These are phyloP conservation scores for Canavalia ensiformis DNA, from an alignment of 306 rosid genomes.

Conservation along the genomic window DNA sequence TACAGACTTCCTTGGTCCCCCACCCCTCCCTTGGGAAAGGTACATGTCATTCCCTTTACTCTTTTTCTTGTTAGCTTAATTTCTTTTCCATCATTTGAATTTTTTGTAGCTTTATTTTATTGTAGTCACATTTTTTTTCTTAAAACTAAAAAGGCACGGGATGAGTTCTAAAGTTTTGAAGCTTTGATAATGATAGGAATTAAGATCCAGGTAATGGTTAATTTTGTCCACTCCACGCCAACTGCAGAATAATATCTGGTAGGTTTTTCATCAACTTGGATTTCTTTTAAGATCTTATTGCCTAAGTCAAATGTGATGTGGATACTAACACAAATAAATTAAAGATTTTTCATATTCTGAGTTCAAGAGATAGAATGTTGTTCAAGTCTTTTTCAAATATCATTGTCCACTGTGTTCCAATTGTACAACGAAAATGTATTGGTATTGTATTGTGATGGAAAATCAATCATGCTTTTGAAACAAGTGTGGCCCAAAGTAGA, in stretches of 20 bases:
- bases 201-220: slow-evolving; percentile 12
- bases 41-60: slow-evolving; percentile 10
- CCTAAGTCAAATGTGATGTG: slow-evolving; percentile 41
- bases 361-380: slow-evolving; percentile 16
- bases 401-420: background rate
- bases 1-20: slow-evolving; percentile 8
- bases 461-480: slow-evolving; percentile 40
- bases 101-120: background rate
- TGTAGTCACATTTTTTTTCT: background rate
- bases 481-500: slow-evolving; percentile 2
- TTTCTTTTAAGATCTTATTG: background rate
- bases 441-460: slow-evolving; percentile 7
- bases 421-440: slow-evolving; percentile 5
- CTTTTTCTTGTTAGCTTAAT: slow-evolving; percentile 26
- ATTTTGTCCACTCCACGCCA: slow-evolving; percentile 19
- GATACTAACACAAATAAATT: slow-evolving; percentile 27
- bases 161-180: background rate
- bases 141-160: background rate
- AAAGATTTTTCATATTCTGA: background rate
- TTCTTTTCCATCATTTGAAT: slow-evolving; percentile 29
- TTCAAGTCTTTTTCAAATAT: slow-evolving; percentile 39
- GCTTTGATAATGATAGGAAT: slow-evolving; percentile 37
- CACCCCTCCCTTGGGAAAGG: slow-evolving; percentile 16
- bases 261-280: slow-evolving; percentile 13
- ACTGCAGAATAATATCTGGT: background rate